Evolutionary conservation across 2,329 filamentous ascomycete genomes (phyloP).

Genomic region (Pseudonectria buxi): DNA sequence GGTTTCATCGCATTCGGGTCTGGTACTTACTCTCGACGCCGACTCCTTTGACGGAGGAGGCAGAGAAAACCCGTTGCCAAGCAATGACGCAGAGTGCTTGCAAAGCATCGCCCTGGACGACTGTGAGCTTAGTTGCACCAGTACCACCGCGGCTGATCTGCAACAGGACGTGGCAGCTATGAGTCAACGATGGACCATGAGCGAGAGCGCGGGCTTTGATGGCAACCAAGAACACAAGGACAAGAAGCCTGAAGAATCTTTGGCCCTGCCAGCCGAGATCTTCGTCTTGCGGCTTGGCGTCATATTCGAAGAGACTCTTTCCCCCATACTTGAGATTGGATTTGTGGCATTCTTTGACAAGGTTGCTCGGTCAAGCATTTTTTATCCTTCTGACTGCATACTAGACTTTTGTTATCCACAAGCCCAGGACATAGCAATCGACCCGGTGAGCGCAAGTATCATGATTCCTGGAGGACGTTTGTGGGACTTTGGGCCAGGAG

Average conservation of each 20-base stretch:
- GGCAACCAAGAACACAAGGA: too few relatives aligned
- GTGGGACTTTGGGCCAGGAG: conserved; percentile 41
- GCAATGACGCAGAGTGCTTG: conserved; percentile 9
- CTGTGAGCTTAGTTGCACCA: conserved; percentile 9
- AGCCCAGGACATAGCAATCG: conserved; percentile 42
- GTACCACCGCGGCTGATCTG: conserved; percentile 8
- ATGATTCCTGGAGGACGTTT: conserved; percentile 44
- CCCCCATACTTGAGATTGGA: conserved; percentile 49
- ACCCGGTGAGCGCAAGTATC: conserved; percentile 48
- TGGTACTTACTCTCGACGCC: conserved; percentile 1
- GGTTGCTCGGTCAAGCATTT: conserved; percentile 39
- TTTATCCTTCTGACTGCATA: conserved; percentile 41
- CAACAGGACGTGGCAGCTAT: conserved; percentile 31
- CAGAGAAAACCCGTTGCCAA: conserved; percentile 2
- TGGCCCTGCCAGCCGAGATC: too few relatives aligned
- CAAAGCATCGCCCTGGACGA: conserved; percentile 16
- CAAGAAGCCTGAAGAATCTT: too few relatives aligned
- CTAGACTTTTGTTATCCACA: conserved; percentile 43
- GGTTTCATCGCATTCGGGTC: conserved; percentile 33
- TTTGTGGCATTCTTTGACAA: conserved; percentile 44
- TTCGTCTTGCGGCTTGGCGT: too few relatives aligned
- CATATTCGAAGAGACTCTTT: conserved; percentile 30
- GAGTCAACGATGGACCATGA: conserved; percentile 21
- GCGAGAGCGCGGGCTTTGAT: too few relatives aligned
- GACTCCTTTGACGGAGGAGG: conserved; percentile 1